phyloP scores from a whole-genome alignment of 2,329 filamentous ascomycete genomes.

The Paradendryphiella salina region DNA sequence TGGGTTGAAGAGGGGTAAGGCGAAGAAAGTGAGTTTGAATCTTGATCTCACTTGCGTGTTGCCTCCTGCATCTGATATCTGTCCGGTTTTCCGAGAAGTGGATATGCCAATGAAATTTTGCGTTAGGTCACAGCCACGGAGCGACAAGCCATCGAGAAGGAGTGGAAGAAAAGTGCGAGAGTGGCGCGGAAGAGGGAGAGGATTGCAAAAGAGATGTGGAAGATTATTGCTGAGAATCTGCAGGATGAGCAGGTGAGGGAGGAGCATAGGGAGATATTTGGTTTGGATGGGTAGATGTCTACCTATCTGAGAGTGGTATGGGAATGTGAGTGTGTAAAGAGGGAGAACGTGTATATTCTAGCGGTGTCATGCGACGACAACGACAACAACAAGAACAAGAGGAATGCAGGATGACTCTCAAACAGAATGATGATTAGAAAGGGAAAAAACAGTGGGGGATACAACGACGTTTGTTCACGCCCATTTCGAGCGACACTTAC shows the following conservation, averaged over 20 bases:
- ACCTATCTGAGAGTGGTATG: no score
- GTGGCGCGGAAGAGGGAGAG: conserved; percentile 50
- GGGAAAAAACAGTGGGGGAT: no score
- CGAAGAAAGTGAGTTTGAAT: conserved; percentile 49
- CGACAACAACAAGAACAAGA: no score
- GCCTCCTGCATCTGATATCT: background rate
- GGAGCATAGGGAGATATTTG: conserved; percentile 55
- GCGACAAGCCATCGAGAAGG: conserved; percentile 51
- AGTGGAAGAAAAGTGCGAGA: conserved; percentile 51
- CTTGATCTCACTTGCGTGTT: background rate
- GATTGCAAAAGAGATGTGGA: conserved; percentile 58
- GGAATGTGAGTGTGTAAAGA: background rate
- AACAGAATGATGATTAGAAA: no score
- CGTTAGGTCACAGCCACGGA: conserved; percentile 47
- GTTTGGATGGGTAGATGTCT: conserved; percentile 38
- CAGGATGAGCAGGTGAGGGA: conserved; percentile 52
- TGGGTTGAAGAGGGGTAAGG: conserved; percentile 47
- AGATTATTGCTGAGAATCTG: conserved; percentile 52
- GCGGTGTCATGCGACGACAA: no score
- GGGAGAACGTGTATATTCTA: no score
- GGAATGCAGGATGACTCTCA: no score
- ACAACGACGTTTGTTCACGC: no score
- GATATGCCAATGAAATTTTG: background rate
- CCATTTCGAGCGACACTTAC: no score
- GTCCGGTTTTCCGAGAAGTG: background rate